Percentiles rank a stretch among this genome's conserved stretches.
Conservation (phyloP, 140 eudicot species). For the Ambrosia hybrid region DNA sequence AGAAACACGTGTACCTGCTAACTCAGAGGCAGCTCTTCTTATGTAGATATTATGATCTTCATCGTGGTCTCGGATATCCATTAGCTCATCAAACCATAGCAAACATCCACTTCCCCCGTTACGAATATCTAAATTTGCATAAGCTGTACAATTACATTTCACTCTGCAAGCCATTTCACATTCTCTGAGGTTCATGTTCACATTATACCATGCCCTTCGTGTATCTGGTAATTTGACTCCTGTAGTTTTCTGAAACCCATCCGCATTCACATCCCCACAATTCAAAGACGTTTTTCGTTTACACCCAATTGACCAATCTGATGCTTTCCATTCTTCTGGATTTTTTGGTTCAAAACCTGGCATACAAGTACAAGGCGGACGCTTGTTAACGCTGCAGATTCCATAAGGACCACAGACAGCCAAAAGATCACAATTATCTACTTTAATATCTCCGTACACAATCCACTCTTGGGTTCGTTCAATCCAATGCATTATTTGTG, state of each 20-base stretch:
- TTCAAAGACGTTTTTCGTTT: not conserved
- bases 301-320: conserved; percentile 18
- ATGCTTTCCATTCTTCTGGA: not conserved
- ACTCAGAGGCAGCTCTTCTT: conserved; percentile 28
- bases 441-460: not conserved
- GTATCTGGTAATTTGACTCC: conserved; percentile 35
- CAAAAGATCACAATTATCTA: conserved; percentile 19
- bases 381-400: conserved; percentile 7
- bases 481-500: not conserved
- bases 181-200: too few relatives aligned
- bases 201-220: conserved; percentile 15
- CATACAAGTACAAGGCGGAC: too few relatives aligned
- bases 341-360: too few relatives aligned
- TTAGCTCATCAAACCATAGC: conserved; percentile 35
- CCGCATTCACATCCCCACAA: not conserved
- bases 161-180: too few relatives aligned
- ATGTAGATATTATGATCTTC: conserved; percentile 20
- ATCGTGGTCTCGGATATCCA: conserved; percentile 27
- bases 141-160: too few relatives aligned
- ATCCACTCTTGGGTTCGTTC: conserved; percentile 7
- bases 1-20: conserved; percentile 17
- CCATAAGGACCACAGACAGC: conserved; percentile 21
- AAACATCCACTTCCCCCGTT: conserved; percentile 24
- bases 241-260: conserved; percentile 30
- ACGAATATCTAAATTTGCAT: too few relatives aligned